Conservation (phyloP, 768 basidiomycete genomes). For the Boletus subcaerulescens region DNA sequence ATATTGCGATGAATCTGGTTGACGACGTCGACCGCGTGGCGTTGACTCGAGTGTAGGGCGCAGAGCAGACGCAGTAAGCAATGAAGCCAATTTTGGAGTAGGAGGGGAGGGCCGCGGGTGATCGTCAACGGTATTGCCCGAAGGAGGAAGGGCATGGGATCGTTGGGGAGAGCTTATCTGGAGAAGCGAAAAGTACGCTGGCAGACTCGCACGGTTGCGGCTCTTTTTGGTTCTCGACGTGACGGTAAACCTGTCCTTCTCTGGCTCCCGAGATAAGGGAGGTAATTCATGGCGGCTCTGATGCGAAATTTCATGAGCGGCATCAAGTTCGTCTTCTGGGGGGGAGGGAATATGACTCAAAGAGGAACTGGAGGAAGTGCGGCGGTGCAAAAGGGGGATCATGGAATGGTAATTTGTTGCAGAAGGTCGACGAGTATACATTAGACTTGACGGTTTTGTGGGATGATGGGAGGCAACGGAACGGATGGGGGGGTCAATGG, state of each 20-base stretch:
- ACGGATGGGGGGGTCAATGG: slow-evolving; percentile 43
- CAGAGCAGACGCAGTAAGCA: slow-evolving; percentile 34
- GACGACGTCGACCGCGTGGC: slow-evolving; percentile 53
- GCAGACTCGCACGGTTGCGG: slow-evolving; percentile 70
- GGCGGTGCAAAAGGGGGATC: slow-evolving; percentile 54
- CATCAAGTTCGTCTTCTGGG: slow-evolving; percentile 42
- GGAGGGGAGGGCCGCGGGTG: slow-evolving; percentile 52
- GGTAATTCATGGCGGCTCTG: slow-evolving; percentile 32
- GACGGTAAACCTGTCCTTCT: slow-evolving; percentile 28
- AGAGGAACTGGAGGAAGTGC: slow-evolving; percentile 42
- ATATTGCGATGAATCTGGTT: slow-evolving; percentile 33
- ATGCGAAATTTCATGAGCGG: slow-evolving; percentile 35
- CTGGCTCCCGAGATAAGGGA: slow-evolving; percentile 24
- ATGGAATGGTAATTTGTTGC: slow-evolving; percentile 66
- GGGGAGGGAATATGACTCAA: slow-evolving; percentile 33
- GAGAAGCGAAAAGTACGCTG: slow-evolving; percentile 72
- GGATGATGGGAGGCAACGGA: slow-evolving; percentile 36
- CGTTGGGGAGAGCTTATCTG: slow-evolving; percentile 47
- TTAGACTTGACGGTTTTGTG: slow-evolving; percentile 45
- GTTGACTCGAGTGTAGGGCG: slow-evolving; percentile 40
- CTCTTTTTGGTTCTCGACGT: slow-evolving; percentile 44
- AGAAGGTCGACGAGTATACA: slow-evolving; percentile 68
- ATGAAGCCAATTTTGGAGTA: slow-evolving; percentile 49
- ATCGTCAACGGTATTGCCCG: slow-evolving; percentile 39
- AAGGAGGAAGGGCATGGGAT: slow-evolving; percentile 40